Conservation (phyloP, 2,329 filamentous ascomycete genomes). For the Phyllosticta citrichinensis region DNA sequence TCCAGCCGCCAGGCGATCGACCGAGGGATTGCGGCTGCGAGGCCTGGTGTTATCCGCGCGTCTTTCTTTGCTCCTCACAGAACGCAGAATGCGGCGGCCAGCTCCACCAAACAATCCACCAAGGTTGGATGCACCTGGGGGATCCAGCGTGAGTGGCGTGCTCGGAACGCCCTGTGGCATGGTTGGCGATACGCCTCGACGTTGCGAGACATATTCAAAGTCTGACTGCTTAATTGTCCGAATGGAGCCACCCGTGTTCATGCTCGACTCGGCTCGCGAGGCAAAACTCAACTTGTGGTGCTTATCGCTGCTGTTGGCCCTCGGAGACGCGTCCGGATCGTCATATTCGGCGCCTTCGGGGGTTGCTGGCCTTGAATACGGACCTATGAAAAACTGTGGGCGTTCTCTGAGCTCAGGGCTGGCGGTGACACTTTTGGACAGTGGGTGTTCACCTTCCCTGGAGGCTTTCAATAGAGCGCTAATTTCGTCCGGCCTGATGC, state of each 20-base stretch:
- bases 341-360: constrained; percentile 23
- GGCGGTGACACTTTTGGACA: constrained; percentile 63
- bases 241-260: constrained; percentile 33
- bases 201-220: constrained; percentile 14
- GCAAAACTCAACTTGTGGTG: constrained; percentile 27
- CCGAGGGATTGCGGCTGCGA: constrained; percentile 47
- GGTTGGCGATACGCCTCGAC: constrained; percentile 25
- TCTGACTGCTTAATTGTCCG: constrained; percentile 37
- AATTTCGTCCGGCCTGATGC: constrained; percentile 51
- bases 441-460: constrained; percentile 54
- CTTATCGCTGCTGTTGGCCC: constrained; percentile 14
- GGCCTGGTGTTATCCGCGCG: constrained; percentile 37
- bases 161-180: constrained; percentile 35
- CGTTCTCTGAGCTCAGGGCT: constrained; percentile 48
- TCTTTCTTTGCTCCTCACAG: constrained; percentile 31
- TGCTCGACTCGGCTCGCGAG: constrained; percentile 22
- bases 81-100: constrained; percentile 37
- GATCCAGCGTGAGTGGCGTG: constrained; percentile 34
- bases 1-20: constrained; percentile 49
- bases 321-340: constrained; percentile 15
- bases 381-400: constrained; percentile 27
- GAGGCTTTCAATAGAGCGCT: constrained; percentile 40
- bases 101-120: constrained; percentile 37
- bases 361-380: constrained; percentile 31
- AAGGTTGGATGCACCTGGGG: constrained; percentile 31